Percentiles rank a stretch among this genome's conserved stretches.
These are phyloP conservation scores for Ophiocordyceps camponoti-rufipedis DNA, from an alignment of 2,329 filamentous ascomycete genomes.

Conservation along the genomic window DNA sequence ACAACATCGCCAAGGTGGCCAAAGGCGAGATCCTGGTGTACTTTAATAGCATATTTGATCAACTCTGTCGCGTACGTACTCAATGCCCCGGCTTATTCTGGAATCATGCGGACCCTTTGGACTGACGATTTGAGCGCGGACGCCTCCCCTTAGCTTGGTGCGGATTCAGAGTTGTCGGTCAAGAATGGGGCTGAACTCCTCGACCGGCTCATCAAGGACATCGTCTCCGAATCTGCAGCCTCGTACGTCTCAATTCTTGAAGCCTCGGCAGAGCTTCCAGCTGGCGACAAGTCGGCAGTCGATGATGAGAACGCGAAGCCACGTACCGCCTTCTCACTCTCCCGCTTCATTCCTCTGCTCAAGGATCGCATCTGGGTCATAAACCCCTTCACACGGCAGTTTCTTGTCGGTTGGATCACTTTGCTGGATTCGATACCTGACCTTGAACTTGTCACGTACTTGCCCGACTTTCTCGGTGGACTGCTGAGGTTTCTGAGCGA, in stretches of 20 bases:
- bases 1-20: conserved; percentile 98
- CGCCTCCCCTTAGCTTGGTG: conserved; percentile 49
- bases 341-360: conserved; percentile 78
- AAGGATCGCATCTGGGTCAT: conserved; percentile 89
- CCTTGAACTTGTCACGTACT: conserved; percentile 77
- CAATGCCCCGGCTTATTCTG: not conserved
- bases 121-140: not conserved
- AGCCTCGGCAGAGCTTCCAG: conserved; percentile 24
- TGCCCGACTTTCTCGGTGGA: conserved; percentile 81
- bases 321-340: conserved; percentile 80
- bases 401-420: conserved; percentile 91
- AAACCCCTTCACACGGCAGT: conserved; percentile 87
- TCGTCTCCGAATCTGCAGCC: conserved; percentile 84
- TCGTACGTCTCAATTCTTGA: conserved; percentile 87
- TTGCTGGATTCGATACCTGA: conserved; percentile 92
- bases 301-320: conserved; percentile 29
- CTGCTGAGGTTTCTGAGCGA: conserved; percentile 86
- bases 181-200: conserved; percentile 95
- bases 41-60: conserved; percentile 97
- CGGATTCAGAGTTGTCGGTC: conserved; percentile 88
- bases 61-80: conserved; percentile 65
- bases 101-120: not conserved
- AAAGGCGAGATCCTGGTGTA: conserved; percentile 95
- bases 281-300: conserved; percentile 26
- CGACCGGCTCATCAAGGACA: conserved; percentile 88